Evolutionary conservation across 164 flowering plant genomes (phyloP), one percentile per base, ranked within the genome.

Genomic region (Macadamia integrifolia): DNA sequence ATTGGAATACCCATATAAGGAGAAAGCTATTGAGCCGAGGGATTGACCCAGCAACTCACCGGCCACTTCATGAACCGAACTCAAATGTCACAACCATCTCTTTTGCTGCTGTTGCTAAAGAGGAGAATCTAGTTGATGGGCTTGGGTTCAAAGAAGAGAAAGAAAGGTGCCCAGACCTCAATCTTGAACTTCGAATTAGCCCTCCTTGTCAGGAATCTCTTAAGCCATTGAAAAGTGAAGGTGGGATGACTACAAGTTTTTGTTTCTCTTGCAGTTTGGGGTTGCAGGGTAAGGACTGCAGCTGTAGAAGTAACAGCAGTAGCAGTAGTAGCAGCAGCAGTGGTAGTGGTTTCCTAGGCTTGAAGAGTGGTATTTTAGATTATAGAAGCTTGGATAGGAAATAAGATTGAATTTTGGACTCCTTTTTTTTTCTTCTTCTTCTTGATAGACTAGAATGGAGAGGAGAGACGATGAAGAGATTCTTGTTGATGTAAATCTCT

Each of bases 1-100:
- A 88, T 63, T 90, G 96, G 96, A 90, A 90, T 77, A 90, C 96
- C 1, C 96, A 91, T 49, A 89, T 91, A 66, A 81, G 90, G 66
- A 83, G 93, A 46, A 90, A 90, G 80, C 83, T 90, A 1, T 42
- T 88, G 74, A 87, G 83, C 76, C 61, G 97, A 68, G 97, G 93
- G n/a, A 84, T 90, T 48, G 93, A 90, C 70, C 93, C 97, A 1
- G 71, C 83, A 4, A 88, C 93, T 48, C 97, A 90, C 71, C 75
- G 89, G 64, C 78, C 87, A 6, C 32, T 90, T 64, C 84, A 85
- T 62, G 91, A 88, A 49, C 61, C 84, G 0, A 17, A 72, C 0
- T 58, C 79, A n/a, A 81, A 78, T n/a, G 66, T 57, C 9, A 75
- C 81, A 10, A 82, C 88, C 11, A 83, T 84, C 31, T 84, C 90